These are phyloP conservation scores for Calcarisporium arbuscula DNA, from an alignment of 2,329 filamentous ascomycete species.

Conservation along the genomic window DNA sequence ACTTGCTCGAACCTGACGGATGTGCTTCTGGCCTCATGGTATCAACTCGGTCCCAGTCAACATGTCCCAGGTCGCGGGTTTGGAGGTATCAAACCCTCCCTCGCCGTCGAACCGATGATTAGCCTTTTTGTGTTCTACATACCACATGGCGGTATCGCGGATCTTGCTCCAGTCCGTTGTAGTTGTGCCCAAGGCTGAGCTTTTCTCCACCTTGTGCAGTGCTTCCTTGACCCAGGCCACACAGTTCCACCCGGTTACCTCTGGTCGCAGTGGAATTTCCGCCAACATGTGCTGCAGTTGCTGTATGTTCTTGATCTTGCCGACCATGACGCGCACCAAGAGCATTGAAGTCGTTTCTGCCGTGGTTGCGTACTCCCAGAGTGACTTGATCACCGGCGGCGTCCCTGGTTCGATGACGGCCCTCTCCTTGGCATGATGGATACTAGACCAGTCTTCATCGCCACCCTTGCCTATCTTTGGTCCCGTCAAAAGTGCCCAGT, in stretches of 20 bases:
- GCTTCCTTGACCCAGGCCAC: constrained; percentile 36
- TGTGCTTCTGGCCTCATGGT: constrained; percentile 6
- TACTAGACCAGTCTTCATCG: constrained; percentile 19
- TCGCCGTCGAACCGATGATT: constrained; percentile 33
- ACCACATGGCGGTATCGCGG: constrained; percentile 28
- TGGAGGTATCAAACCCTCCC: constrained; percentile 22
- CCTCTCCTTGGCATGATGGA: constrained; percentile 24
- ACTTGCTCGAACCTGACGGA: too few species aligned
- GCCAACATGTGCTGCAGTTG: constrained; percentile 21
- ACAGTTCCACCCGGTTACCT: constrained; percentile 33
- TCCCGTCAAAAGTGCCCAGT: constrained; percentile 31
- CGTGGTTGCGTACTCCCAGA: constrained; percentile 21
- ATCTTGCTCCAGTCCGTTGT: constrained; percentile 26
- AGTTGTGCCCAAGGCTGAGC: constrained; percentile 25
- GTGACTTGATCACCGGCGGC: constrained; percentile 7
- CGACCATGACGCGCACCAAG: constrained; percentile 19
- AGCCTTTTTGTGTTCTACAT: constrained; percentile 30
- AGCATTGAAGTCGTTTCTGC: constrained; percentile 12
- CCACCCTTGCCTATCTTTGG: constrained; percentile 19
- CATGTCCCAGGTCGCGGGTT: constrained; percentile 29
- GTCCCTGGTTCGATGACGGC: constrained; percentile 5
- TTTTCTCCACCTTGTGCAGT: constrained; percentile 20
- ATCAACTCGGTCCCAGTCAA: constrained; percentile 18
- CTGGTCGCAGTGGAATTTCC: constrained; percentile 22
- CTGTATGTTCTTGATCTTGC: constrained; percentile 23